Evolutionary conservation across 148 eudicot genomes (phyloP), one percentile per base, ranked within the genome.

Genomic region (Persicaria tinctoria): DNA sequence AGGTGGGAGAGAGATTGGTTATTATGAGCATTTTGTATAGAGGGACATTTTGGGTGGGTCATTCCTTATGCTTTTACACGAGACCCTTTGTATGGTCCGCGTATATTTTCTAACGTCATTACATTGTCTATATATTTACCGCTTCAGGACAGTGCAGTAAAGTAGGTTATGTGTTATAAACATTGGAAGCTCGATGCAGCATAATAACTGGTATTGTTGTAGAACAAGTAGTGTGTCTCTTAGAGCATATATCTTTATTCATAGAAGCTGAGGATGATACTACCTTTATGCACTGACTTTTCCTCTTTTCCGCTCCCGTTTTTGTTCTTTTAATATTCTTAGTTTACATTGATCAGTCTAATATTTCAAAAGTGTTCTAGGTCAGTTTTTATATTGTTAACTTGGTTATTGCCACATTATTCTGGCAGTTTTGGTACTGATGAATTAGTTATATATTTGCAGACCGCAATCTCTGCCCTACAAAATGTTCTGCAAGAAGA

Each of bases 401-500:
- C 38, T 6, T 60, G 18, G 17, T 70, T 17, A 20, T 70, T 64
- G 70, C 46, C 46, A 4, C 70, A 44, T 66, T 41, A 14, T 23
- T 27, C 68, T 60, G 68, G 44, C 27, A 41, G 10, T 60, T 60
- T 60, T 23, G 41, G 41, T 16, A 60, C 18, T 60, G 8, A 14
- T 5, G 70, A 63, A 66, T 9, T 5, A 63, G 16, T 63, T 63
- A 10, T 32, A 12, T 20, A 66, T 66, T 17, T 47, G 53, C 74
- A 71, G 74, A 71, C 74, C 41, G 74, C 74, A 71, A 71, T 71
- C 38, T 47, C 74, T 46, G 74, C 74, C 38, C 89, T 95, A 79
- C 99, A 95, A 81, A 92, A 97, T 80, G 97, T 95, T 80, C 84
- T 95, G 38, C 97, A 95, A 80, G 99, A 95, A 82, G 99, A 95